These are phyloP conservation scores for Sugiyamaella grinbergsii DNA, from an alignment of 1,139 yeast genomes.

Conservation along the genomic window DNA sequence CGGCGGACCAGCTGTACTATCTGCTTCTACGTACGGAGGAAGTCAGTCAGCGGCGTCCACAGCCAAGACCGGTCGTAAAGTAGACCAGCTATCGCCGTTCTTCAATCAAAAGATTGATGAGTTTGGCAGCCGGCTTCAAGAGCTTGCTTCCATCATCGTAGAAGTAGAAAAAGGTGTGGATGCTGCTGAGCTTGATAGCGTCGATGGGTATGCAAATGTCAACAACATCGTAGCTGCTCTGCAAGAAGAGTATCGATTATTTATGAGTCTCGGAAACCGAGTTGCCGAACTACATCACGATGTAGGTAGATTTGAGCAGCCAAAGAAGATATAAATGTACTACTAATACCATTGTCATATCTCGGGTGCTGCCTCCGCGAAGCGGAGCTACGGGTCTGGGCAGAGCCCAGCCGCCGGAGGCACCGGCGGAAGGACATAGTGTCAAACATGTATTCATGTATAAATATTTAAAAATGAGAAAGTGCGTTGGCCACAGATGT, in stretches of 20 bases:
- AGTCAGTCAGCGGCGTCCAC: slow-evolving; percentile 9
- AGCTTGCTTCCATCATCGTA: slow-evolving; percentile 61
- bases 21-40: slow-evolving; percentile 24
- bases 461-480: neutral
- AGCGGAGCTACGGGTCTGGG: neutral
- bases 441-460: neutral
- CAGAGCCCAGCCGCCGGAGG: slow-evolving; percentile 2
- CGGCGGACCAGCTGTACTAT: slow-evolving; percentile 25
- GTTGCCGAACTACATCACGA: slow-evolving; percentile 88
- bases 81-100: slow-evolving; percentile 54
- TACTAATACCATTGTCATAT: too few relatives aligned
- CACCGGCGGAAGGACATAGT: neutral
- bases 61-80: slow-evolving; percentile 46
- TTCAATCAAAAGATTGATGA: slow-evolving; percentile 55
- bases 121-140: slow-evolving; percentile 60
- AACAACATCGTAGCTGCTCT: slow-evolving; percentile 64
- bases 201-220: slow-evolving; percentile 41
- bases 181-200: slow-evolving; percentile 64
- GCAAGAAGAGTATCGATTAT: slow-evolving; percentile 77
- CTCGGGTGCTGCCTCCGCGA: neutral
- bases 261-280: slow-evolving; percentile 87
- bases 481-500: slow-evolving; percentile 9
- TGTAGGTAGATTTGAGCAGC: slow-evolving; percentile 49
- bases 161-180: slow-evolving; percentile 77
- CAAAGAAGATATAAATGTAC: slow-evolving; percentile 4